Base-by-base conservation (phyloP, 2,329 filamentous ascomycete genomes). In the Simplicillium sp. region DNA sequence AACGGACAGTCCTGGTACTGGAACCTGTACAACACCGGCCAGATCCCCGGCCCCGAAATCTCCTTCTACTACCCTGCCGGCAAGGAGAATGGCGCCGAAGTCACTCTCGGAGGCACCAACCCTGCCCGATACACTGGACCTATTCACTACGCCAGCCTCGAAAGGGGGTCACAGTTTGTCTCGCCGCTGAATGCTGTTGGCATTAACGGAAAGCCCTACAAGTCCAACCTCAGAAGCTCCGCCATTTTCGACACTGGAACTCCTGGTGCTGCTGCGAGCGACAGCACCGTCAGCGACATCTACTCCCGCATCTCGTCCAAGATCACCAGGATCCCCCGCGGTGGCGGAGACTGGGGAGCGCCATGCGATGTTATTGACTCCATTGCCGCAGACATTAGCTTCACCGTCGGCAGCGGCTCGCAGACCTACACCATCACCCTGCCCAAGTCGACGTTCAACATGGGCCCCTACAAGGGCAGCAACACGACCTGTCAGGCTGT, bases 51-150 rank as follows among this genome's bases (percentile, higher is more conserved):
- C 2, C 46, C 54, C 1, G 44, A 55, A 4, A 59, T 60, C 41
- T 51, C 54, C 29, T 47, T 61, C 32, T 57, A 54, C 36, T 48
- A 52, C 15, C 46, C 53, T 13, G 43, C 51, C 0, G 49, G 46
- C 29, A 14, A 49, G 29, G 45, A 44, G 14, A 20, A 40, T 7
- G 53, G 46, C 1, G 54, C 52, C 1, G 48, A 59, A 46, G 43
- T 61, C 36, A 61, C 58, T 0, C 50, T 64, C 1, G 59, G 60
- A 20, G 59, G 58, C 25, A 44, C 52, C 18, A 59, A 62, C 46
- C 29, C 40, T 3, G 45, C 45, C 16, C 56, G 52, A 37, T 60
- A 55, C 47, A 42, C 48, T 2, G 56, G 57, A 20, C 40, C 47
- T 9, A 53, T 61, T 9, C 39, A 34, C 8, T 54, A 46, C 3